Conservation (phyloP, 2,329 filamentous ascomycete species). For the Fusarium abutilonis region DNA sequence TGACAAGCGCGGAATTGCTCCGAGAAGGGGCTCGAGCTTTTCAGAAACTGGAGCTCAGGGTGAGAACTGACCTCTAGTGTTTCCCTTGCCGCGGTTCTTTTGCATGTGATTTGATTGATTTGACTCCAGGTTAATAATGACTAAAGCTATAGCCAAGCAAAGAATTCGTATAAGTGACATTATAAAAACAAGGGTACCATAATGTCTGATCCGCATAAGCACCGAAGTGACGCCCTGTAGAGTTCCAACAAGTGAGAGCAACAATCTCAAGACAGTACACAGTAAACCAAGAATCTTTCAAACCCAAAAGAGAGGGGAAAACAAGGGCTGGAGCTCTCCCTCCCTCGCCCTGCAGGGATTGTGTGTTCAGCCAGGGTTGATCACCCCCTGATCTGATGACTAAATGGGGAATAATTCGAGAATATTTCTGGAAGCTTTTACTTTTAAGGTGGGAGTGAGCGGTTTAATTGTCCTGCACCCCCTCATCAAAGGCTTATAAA, state of each 20-base stretch:
- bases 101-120: conserved; percentile 37
- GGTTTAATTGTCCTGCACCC: conserved; percentile 2
- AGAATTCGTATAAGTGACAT: conserved; percentile 16
- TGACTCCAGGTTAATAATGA: conserved; percentile 7
- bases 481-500: background rate
- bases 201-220: conserved; percentile 40
- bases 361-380: conserved; percentile 7
- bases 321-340: background rate
- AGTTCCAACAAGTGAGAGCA: conserved; percentile 3
- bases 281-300: background rate
- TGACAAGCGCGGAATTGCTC: conserved; percentile 31
- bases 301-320: background rate
- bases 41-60: background rate
- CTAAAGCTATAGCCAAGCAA: conserved; percentile 7
- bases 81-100: conserved; percentile 2
- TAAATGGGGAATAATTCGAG: conserved; percentile 38
- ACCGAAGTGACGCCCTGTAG: conserved; percentile 39
- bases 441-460: conserved; percentile 22
- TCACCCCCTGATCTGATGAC: conserved; percentile 19
- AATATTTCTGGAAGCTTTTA: conserved; percentile 40
- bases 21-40: conserved; percentile 16
- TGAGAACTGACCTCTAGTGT: conserved; percentile 7
- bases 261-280: conserved; percentile 4
- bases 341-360: conserved; percentile 22
- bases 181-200: conserved; percentile 25